A percentile compares a stretch with the other conserved stretches of the same genome.
These are phyloP conservation scores for Lecanoromycetidae sp. DNA, from an alignment of 2,329 filamentous ascomycete species.

Conservation along the genomic window DNA sequence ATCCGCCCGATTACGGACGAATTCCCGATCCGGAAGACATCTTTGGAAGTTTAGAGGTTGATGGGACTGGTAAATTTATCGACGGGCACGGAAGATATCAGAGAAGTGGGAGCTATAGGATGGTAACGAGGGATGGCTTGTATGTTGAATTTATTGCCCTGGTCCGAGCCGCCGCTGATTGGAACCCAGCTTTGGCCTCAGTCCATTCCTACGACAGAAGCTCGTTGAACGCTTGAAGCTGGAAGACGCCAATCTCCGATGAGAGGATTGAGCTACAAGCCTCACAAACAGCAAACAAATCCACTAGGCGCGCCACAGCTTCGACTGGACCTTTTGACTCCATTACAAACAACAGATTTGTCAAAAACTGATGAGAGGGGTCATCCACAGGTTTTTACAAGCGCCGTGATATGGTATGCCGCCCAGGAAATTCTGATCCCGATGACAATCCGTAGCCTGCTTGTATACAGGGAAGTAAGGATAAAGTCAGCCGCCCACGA, in stretches of 20 bases:
- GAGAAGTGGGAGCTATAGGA: constrained; percentile 39
- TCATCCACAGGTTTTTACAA: no score
- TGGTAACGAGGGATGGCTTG: constrained; percentile 49
- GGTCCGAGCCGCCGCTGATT: not conserved
- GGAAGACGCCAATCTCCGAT: constrained; percentile 8
- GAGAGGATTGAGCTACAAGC: not conserved
- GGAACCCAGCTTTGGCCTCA: constrained; percentile 32
- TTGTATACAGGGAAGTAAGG: no score
- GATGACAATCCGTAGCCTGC: no score
- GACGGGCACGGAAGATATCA: constrained; percentile 47
- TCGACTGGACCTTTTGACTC: not conserved
- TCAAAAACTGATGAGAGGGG: no score
- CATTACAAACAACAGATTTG: no score
- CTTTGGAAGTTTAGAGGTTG: constrained; percentile 52
- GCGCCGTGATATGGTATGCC: no score
- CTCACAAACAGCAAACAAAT: no score
- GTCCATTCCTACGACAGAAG: constrained; percentile 38
- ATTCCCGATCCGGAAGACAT: constrained; percentile 54
- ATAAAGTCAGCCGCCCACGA: no score
- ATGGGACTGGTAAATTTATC: constrained; percentile 45
- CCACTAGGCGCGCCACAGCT: no score
- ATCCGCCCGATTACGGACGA: constrained; percentile 51
- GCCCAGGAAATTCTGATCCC: no score
- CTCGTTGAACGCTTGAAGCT: constrained; percentile 35
- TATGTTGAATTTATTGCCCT: constrained; percentile 25